phyloP scores from a whole-genome alignment of 495 filamentous ascomycete species.

The Opeltia flavorubescens region DNA sequence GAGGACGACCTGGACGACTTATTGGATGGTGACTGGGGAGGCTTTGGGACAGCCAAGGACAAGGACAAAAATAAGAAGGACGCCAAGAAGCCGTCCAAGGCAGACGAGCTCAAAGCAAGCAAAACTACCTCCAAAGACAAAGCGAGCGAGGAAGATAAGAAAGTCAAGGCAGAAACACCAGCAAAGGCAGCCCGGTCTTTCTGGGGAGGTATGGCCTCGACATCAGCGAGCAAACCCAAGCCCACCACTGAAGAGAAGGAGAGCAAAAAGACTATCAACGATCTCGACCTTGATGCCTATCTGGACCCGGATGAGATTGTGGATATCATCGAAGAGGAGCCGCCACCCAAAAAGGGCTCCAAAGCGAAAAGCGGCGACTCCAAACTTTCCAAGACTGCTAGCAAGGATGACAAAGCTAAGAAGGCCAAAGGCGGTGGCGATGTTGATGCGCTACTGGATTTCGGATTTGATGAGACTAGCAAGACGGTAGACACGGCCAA shows the following conservation, averaged over 20 bases:
- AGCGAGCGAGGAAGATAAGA: constrained; percentile 8
- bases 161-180: constrained; percentile 18
- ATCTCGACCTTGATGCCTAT: constrained; percentile 5
- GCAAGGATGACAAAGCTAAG: constrained; percentile 16
- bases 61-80: constrained; percentile 24
- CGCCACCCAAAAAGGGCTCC: constrained; percentile 10
- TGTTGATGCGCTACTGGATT: constrained; percentile 6
- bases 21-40: constrained; percentile 25
- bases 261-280: constrained; percentile 17
- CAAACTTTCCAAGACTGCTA: constrained; percentile 14
- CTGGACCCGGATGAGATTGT: constrained; percentile 7
- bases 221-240: constrained; percentile 24
- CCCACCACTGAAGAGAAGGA: constrained; percentile 26
- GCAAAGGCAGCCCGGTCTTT: constrained; percentile 29
- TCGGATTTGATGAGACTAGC: constrained; percentile 6
- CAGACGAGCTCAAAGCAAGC: constrained; percentile 6
- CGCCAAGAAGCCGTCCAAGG: constrained; percentile 18
- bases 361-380: constrained; percentile 13
- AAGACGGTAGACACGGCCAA: constrained; percentile 2
- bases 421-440: constrained; percentile 14
- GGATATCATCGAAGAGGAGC: constrained; percentile 8
- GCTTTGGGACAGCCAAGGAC: constrained; percentile 13
- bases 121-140: constrained; percentile 14
- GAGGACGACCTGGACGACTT: constrained; percentile 20
- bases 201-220: constrained; percentile 31